Evolutionary conservation across 2,329 filamentous ascomycete genomes (phyloP).

Genomic region (Talaromyces sp.): DNA sequence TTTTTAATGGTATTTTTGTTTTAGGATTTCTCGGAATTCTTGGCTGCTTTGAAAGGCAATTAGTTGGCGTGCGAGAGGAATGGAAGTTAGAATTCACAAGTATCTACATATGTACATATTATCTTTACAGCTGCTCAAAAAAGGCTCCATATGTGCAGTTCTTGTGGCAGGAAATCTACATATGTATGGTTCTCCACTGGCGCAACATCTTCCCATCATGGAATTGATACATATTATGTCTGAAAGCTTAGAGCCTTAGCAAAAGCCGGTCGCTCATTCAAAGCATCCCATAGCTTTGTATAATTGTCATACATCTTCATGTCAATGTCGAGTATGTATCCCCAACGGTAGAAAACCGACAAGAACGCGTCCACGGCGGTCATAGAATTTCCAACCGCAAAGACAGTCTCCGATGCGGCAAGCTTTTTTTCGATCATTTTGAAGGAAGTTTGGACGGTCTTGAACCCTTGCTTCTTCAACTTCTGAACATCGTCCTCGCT

Average conservation of each 20-base stretch:
- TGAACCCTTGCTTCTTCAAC: not conserved
- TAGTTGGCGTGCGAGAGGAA: not conserved
- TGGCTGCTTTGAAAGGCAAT: not conserved
- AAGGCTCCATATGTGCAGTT: too few species aligned
- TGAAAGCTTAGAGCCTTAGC: not conserved
- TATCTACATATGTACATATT: not conserved
- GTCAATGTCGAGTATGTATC: conserved; percentile 10
- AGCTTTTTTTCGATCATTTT: not conserved
- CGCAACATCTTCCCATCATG: not conserved
- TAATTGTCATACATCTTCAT: conserved; percentile 10
- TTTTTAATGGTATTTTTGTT: too few species aligned
- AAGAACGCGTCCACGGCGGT: conserved; percentile 31
- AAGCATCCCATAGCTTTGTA: not conserved
- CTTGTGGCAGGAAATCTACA: too few species aligned
- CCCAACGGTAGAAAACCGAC: conserved; percentile 30
- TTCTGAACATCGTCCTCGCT: conserved; percentile 5
- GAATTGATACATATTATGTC: not conserved
- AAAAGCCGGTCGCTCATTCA: not conserved
- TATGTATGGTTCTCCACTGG: too few species aligned
- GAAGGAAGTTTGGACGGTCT: not conserved
- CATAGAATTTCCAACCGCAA: conserved; percentile 19
- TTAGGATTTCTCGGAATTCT: not conserved
- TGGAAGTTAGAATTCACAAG: too few species aligned
- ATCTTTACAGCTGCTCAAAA: too few species aligned
- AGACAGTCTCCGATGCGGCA: not conserved